Evolutionary conservation across 2,329 filamentous ascomycete genomes (phyloP), one percentile per base, ranked within the genome.

Genomic region (Diaporthe sp.): DNA sequence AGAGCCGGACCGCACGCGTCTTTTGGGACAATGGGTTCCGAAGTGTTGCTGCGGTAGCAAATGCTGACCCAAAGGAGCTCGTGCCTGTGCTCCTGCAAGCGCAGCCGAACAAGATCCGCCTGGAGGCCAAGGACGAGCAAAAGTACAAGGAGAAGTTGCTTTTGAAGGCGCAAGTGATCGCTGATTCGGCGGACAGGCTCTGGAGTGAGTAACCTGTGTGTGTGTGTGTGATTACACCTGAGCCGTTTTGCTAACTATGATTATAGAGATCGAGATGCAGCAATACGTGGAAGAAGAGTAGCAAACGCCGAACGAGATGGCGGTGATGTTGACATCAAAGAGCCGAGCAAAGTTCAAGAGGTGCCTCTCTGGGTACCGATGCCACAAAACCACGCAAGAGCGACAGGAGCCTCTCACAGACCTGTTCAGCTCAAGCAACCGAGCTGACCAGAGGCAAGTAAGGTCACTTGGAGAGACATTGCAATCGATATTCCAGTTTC

Each of bases 1-100:
- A 96, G 82, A 94, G 93, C 80, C 90, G 93, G 73, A 95, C 94
- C 19, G 94, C 94, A 81, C 84, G 90, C 19, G 87, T 95, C 8
- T 93, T 96, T 77, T 94, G 93, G 87, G 94, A 95, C 74, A 95
- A 93, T 81, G 94, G 94, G 1, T 93, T 93, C 80, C 92, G 90
- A 79, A 92, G 89, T 34, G 85, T 95, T 39, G 91, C 91, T 49
- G 87, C 90, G 4, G 86, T 96, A 65, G 93, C 94, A 6, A 93
- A 93, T 78, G 92, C 93, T 0, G 89, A 93, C 76, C 88, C 92
- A 0, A 88, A 88, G 76, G 93, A 94, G 77, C 85, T 95, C 34
- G 86, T 95, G 2, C 93, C 93, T 9, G 85, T 95, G n/a, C 85
- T 96, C 69, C 89, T 94, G 86, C 92, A 94, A 90, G 92, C 91